Conservation (phyloP, 2,329 filamentous ascomycete species). For the Aspergillus cejpii region DNA sequence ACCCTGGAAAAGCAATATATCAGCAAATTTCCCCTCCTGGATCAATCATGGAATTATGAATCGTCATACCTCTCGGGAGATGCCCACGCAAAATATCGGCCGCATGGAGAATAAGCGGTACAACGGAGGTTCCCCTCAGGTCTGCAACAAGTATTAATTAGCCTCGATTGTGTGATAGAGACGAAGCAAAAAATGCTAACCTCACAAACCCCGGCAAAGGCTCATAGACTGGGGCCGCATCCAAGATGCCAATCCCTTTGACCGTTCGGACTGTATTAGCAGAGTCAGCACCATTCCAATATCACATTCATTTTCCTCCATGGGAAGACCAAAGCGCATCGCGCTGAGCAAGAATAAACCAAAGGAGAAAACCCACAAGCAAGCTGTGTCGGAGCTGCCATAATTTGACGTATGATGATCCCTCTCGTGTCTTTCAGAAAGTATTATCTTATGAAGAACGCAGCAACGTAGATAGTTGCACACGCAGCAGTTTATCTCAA, state of each 20-base stretch:
- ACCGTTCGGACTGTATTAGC: conserved; percentile 78
- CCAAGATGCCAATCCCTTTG: conserved; percentile 90
- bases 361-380: conserved; percentile 54
- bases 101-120: conserved; percentile 91
- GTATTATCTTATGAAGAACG: not conserved
- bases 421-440: conserved; percentile 6
- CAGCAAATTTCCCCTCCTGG: conserved; percentile 6
- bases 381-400: conserved; percentile 90
- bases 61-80: conserved; percentile 61
- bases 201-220: conserved; percentile 68
- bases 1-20: conserved; percentile 50
- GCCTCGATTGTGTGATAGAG: conserved; percentile 9
- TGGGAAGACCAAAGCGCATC: no score
- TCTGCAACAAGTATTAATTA: conserved; percentile 41
- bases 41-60: not conserved
- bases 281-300: conserved; percentile 17
- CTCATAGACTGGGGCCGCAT: conserved; percentile 84
- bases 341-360: not conserved
- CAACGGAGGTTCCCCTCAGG: conserved; percentile 93
- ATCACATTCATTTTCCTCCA: not conserved
- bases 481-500: no score
- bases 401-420: conserved; percentile 40
- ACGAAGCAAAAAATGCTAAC: conserved; percentile 29
- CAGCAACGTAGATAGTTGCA: not conserved
- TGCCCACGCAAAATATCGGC: conserved; percentile 93